phyloP scores from a whole-genome alignment of 495 filamentous ascomycete genomes.

The Annulohypoxylon moriforme region DNA sequence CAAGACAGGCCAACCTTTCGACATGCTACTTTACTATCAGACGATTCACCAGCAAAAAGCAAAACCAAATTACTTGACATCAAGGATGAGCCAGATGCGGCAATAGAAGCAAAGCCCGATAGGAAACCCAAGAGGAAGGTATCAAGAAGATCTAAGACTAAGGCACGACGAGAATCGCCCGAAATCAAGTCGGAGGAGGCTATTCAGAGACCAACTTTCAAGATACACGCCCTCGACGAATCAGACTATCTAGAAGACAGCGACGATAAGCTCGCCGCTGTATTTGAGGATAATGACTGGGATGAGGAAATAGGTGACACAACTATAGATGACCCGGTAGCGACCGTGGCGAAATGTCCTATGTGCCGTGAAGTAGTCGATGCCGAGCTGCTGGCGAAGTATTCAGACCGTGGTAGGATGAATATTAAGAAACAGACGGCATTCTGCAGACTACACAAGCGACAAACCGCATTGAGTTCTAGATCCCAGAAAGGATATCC shows the following conservation, averaged over 20 bases:
- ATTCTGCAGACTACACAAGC: constrained; percentile 81
- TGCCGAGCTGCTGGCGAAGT: constrained; percentile 58
- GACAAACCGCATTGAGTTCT: constrained; percentile 63
- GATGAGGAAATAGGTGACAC: constrained; percentile 38
- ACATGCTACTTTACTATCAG: neutral
- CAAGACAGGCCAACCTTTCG: constrained; percentile 14
- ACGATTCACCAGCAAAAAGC: constrained; percentile 20
- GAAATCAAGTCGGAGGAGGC: constrained; percentile 26
- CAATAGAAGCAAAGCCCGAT: neutral
- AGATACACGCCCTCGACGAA: constrained; percentile 42
- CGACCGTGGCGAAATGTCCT: constrained; percentile 63
- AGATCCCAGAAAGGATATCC: constrained; percentile 80
- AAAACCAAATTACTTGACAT: constrained; percentile 7
- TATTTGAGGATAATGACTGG: constrained; percentile 19
- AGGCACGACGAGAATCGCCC: constrained; percentile 12
- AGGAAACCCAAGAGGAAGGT: neutral
- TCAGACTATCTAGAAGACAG: constrained; percentile 32
- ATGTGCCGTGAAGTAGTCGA: constrained; percentile 74
- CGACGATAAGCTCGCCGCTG: constrained; percentile 32
- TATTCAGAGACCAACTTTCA: constrained; percentile 39
- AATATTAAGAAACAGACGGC: constrained; percentile 69
- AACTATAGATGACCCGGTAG: constrained; percentile 9
- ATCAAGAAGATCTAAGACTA: constrained; percentile 18
- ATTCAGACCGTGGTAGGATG: constrained; percentile 60
- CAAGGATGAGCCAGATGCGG: constrained; percentile 15